A percentile compares a stretch with the other conserved stretches of the same genome.
Evolutionary conservation across 2,329 filamentous ascomycete species (phyloP).

Genomic region (Colletotrichum karsti): DNA sequence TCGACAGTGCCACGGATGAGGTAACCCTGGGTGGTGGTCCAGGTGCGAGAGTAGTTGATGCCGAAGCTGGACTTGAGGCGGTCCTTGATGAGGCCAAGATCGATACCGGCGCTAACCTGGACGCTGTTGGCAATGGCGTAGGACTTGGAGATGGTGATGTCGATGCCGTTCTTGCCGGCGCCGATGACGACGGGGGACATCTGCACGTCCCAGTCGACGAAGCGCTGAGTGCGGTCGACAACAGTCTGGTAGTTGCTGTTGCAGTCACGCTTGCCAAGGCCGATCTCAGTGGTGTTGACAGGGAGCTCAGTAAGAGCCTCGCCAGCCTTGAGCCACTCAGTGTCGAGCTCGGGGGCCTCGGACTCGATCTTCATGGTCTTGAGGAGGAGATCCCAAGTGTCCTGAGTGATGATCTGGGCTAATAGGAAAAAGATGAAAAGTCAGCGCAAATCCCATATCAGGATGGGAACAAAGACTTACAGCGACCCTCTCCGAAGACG

Average conservation of each 20-base stretch:
- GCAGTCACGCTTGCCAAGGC: conserved; percentile 15
- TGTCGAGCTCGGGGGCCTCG: background rate
- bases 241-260: conserved; percentile 3
- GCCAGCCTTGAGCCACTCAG: background rate
- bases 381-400: conserved; percentile 3
- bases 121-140: conserved; percentile 16
- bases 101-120: background rate
- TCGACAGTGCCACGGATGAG: conserved; percentile 18
- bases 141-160: conserved; percentile 17
- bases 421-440: background rate
- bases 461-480: background rate
- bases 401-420: background rate
- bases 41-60: conserved; percentile 8
- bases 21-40: conserved; percentile 10
- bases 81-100: conserved; percentile 1
- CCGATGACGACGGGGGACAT: conserved; percentile 28
- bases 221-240: conserved; percentile 12
- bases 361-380: background rate
- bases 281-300: background rate
- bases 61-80: conserved; percentile 1
- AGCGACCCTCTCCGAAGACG: background rate
- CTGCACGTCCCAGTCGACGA: conserved; percentile 28
- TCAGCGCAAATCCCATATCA: background rate
- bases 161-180: conserved; percentile 12
- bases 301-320: background rate